These are phyloP conservation scores for Sphaerostilbella broomeana DNA, from an alignment of 2,329 filamentous ascomycete species.

Conservation along the genomic window DNA sequence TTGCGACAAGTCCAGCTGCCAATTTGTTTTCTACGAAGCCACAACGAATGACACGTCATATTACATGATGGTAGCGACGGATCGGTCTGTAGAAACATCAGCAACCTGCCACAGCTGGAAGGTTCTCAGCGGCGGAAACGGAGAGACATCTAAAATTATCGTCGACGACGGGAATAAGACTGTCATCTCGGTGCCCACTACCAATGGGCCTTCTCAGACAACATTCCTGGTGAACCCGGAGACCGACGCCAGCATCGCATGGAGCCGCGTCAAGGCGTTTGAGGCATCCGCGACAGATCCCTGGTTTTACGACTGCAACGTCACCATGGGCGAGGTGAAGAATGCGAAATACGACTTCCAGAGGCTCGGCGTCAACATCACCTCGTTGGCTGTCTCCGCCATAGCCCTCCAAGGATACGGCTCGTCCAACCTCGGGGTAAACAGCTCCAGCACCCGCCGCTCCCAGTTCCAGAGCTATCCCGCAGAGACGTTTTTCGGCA, in stretches of 20 bases:
- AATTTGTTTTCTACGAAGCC: conserved; percentile 34
- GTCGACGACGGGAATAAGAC: conserved; percentile 21
- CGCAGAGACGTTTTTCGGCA: conserved; percentile 32
- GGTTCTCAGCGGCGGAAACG: conserved; percentile 28
- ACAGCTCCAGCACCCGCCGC: conserved; percentile 18
- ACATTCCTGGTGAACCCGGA: conserved; percentile 30
- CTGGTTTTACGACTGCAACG: conserved; percentile 38
- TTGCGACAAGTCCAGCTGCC: conserved; percentile 23
- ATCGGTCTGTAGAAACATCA: conserved; percentile 26
- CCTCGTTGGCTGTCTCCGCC: conserved; percentile 27
- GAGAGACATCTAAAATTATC: conserved; percentile 20
- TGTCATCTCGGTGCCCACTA: conserved; percentile 19
- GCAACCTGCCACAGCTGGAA: conserved; percentile 25
- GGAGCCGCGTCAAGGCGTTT: conserved; percentile 29
- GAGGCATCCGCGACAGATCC: conserved; percentile 29
- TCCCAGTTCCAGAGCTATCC: conserved; percentile 37
- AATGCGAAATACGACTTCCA: conserved; percentile 32
- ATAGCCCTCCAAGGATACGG: conserved; percentile 37
- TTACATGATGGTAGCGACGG: conserved; percentile 23
- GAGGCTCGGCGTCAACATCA: conserved; percentile 28
- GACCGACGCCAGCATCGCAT: conserved; percentile 20
- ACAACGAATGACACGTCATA: conserved; percentile 14
- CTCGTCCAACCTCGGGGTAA: conserved; percentile 17
- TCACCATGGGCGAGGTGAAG: conserved; percentile 27
- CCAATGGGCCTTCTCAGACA: conserved; percentile 28